Evolutionary conservation across 108 stramenopile genomes (phyloP), one percentile per base, ranked within the genome.

Genomic region (Discostella stelligeroides): DNA sequence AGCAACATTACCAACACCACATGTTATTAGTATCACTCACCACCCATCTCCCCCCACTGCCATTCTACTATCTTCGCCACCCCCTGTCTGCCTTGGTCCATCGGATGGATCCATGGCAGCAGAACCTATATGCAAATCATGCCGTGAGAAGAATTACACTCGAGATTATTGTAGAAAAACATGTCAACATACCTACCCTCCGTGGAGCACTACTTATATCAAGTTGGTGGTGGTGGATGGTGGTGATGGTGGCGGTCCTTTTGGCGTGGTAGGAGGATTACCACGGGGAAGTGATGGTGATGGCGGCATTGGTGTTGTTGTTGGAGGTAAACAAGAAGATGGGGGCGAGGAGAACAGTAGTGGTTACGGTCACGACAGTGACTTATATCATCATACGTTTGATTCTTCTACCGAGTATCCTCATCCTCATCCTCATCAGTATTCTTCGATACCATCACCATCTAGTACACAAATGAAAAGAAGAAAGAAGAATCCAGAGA

Each of bases 61-160:
- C 12, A 50, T 30, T 14, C 18, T 53, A 45, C 53, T 76, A 14
- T 51, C 50, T 45, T 62, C 68, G 2, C 63, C 68, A 28, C 75
- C 75, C 34, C 25, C 50, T 11, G 56, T 68, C 46, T 76, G 75
- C 29, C 62, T 63, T 14, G 75, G 75, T 6, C 75, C 75, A 1
- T 28, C 61, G 4, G 62, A 76, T 48, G 75, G 75, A 46, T 43
- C 47, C 23, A 76, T 76, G 75, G 39, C 47, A 23, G 15, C 45
- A 0, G 75, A 76, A 43, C 75, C 75, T 10, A 76, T 76, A 29
- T 76, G 75, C 29, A 76, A 69, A 29, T 55, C 68, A 7, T 82
- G 81, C 49, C 70, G 71, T 7, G 76, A 82, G 64, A 82, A 76
- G 43, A 82, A 82, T 63, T 77, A 77, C 43, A 82, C 81, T 0